Conservation (phyloP, 257 asterid species). For the Catharanthus roseus region DNA sequence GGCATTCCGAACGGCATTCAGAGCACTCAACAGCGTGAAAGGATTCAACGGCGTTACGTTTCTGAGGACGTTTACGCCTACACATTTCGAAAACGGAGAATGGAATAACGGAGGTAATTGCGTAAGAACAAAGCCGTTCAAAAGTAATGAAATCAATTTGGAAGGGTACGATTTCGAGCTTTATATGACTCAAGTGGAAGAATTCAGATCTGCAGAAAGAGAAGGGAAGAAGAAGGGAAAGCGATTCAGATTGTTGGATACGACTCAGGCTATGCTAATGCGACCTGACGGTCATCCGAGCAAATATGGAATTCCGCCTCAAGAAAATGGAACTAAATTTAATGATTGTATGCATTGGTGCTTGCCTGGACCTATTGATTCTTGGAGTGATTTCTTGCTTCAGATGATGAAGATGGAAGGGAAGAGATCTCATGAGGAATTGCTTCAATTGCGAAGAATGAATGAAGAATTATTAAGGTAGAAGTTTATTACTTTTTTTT, state of each 20-base stretch:
- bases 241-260: slow-evolving; percentile 30
- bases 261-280: slow-evolving; percentile 31
- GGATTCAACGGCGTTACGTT: slow-evolving; percentile 21
- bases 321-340: slow-evolving; percentile 24
- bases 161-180: slow-evolving; percentile 20
- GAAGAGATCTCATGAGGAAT: slow-evolving; percentile 17
- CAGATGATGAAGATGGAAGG: slow-evolving; percentile 41
- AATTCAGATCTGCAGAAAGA: slow-evolving; percentile 26
- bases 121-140: slow-evolving; percentile 27
- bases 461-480: slow-evolving; percentile 8
- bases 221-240: slow-evolving; percentile 27
- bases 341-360: slow-evolving; percentile 49
- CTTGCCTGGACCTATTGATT: slow-evolving; percentile 45
- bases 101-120: slow-evolving; percentile 37
- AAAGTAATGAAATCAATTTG: slow-evolving; percentile 19
- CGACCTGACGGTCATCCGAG: slow-evolving; percentile 48
- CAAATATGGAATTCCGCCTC: slow-evolving; percentile 26
- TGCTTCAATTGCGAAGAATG: slow-evolving; percentile 9
- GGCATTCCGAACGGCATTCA: slow-evolving; percentile 35
- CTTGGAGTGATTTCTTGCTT: slow-evolving; percentile 43
- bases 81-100: slow-evolving; percentile 35
- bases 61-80: slow-evolving; percentile 35
- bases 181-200: slow-evolving; percentile 34
- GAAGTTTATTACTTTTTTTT: background rate
- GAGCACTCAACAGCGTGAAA: slow-evolving; percentile 25